Evolutionary conservation across 2,329 filamentous ascomycete species (phyloP), one percentile per base, ranked within the genome.

Genomic region (Phaeosphaeriaceae sp.): DNA sequence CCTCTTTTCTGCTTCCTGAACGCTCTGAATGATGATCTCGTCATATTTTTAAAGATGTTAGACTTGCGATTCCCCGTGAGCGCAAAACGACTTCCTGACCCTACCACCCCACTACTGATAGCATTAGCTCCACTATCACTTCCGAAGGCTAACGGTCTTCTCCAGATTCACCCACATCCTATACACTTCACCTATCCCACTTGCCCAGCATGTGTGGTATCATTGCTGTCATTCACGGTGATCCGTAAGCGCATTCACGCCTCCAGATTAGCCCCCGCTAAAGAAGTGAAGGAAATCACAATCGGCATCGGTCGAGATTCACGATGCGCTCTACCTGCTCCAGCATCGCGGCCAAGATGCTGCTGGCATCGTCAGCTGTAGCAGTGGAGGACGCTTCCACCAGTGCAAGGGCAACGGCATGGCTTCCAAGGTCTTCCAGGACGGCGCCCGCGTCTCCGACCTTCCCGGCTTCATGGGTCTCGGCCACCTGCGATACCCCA

Each of bases 371-470:
- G 88, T 93, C 51, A 91, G 83, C 69, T 93, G 84, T 84, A 89
- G 85, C 67, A 85, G 82, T 15, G 91, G 91, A 35, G 93, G 94
- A 61, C 86, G 92, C 46, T 90, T 97, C 67, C 94, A 90, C 76
- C 92, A 96, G 76, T 91, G 91, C 83, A 97, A 97, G 81, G 93
- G 93, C 66, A 93, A 93, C 74, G 94, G 93, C 55, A 90, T 97
- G 85, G 93, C 91, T 43, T 87, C 89, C 58, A 91, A 89, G 75
- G 93, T 97, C 68, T 97, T 97, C 79, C 84, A 89, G 54, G 91
- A 97, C 64, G 93, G 92, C 65, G 85, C 87, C 59, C 86, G 91
- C 61, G 84, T 94, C 43, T 81, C 86, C 50, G 88, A 93, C 71
- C 85, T 95, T 52, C 91, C 92, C 13, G 93, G 93, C 32, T 94